A percentile compares a stretch with the other conserved stretches of the same genome.
Conservation (phyloP, 1,139 yeast genomes). For the Geotrichum fermentans region DNA sequence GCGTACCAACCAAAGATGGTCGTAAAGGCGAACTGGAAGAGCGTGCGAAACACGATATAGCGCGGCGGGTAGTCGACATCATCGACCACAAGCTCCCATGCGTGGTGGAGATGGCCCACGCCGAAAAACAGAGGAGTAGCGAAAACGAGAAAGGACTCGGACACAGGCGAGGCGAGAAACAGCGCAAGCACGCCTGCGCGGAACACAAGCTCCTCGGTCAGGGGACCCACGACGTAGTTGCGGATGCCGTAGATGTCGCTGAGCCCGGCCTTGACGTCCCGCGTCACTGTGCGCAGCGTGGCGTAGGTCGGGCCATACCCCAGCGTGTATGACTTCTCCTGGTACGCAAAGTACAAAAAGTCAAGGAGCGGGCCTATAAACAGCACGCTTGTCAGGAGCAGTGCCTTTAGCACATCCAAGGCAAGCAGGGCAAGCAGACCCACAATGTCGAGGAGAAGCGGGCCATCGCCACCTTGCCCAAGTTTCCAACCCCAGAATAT, state of each 20-base stretch:
- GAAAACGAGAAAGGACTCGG: slow-evolving; percentile 32
- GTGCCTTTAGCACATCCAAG: slow-evolving; percentile 28
- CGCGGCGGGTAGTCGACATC: slow-evolving; percentile 12
- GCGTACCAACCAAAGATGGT: slow-evolving; percentile 75
- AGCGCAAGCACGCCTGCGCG: slow-evolving; percentile 56
- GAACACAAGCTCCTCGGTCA: slow-evolving; percentile 82
- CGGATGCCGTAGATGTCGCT: slow-evolving; percentile 50
- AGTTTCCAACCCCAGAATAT: slow-evolving; percentile 36
- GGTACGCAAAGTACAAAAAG: slow-evolving; percentile 33
- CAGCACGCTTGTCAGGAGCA: slow-evolving; percentile 32
- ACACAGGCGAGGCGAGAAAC: slow-evolving; percentile 35
- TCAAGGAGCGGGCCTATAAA: slow-evolving; percentile 60
- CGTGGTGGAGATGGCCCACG: slow-evolving; percentile 89
- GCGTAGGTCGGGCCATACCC: slow-evolving; percentile 18
- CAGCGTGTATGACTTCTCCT: slow-evolving; percentile 21
- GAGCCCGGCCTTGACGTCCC: slow-evolving; percentile 26
- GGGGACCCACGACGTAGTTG: slow-evolving; percentile 72
- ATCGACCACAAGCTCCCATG: slow-evolving; percentile 46
- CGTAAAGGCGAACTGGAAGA: slow-evolving; percentile 68
- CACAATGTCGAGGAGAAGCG: slow-evolving; percentile 24
- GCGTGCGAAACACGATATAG: slow-evolving; percentile 41
- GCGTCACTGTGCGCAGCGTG: slow-evolving; percentile 21
- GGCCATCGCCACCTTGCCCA: slow-evolving; percentile 15
- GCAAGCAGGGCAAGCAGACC: slow-evolving; percentile 17
- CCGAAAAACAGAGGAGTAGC: slow-evolving; percentile 75